phyloP scores from a whole-genome alignment of 192 early-diverging fungal species.

The Kickxella alabastrina region DNA sequence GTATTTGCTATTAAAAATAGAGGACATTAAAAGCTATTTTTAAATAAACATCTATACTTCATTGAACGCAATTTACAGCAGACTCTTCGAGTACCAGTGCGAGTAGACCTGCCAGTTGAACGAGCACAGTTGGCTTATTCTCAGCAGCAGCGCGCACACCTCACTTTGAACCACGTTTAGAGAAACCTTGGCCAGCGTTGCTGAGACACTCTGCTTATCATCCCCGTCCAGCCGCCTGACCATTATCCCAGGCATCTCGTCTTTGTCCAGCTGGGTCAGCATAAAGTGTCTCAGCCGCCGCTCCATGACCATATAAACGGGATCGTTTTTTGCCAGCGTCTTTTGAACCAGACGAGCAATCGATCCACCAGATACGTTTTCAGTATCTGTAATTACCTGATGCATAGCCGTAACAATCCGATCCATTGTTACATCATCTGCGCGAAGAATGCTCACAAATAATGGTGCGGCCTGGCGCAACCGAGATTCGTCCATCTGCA shows the following conservation, averaged over 20 bases:
- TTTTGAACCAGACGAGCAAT: conserved; percentile 18
- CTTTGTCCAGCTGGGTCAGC: conserved; percentile 10
- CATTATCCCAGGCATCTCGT: conserved; percentile 6
- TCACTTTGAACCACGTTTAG: conserved; percentile 14
- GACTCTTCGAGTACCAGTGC: conserved; percentile 27
- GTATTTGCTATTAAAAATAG: not conserved
- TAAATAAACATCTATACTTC: too few species aligned
- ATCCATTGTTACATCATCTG: conserved; percentile 27
- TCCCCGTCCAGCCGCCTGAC: conserved; percentile 7
- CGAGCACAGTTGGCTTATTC: conserved; percentile 22
- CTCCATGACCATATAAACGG: conserved; percentile 24
- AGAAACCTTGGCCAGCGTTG: conserved; percentile 8
- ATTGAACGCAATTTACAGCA: too few species aligned
- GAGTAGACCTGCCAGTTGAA: conserved; percentile 45
- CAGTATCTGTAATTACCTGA: not conserved
- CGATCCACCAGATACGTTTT: not conserved
- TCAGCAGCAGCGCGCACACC: conserved; percentile 9
- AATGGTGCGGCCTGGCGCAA: conserved; percentile 4
- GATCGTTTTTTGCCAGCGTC: conserved; percentile 28
- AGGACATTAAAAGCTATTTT: not conserved
- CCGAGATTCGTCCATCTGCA: not conserved
- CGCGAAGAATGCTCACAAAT: conserved; percentile 9
- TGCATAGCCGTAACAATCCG: conserved; percentile 7
- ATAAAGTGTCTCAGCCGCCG: conserved; percentile 20
- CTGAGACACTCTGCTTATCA: not conserved